Conservation (phyloP, 2,329 filamentous ascomycete genomes). For the Pseudohalonectria lignicola region DNA sequence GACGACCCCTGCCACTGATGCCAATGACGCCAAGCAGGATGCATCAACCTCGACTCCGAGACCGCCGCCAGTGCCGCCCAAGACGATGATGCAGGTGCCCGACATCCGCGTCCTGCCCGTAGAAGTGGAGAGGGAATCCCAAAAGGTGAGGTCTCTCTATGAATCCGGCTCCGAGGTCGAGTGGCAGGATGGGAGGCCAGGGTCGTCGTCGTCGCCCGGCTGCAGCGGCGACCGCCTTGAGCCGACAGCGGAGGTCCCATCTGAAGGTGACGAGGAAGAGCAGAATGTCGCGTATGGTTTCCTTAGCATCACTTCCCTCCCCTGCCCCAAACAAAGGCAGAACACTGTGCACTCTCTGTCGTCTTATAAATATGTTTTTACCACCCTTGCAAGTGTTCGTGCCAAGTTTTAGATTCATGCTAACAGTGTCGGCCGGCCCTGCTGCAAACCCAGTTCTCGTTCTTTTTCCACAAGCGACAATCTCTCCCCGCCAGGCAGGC, state of each 20-base stretch:
- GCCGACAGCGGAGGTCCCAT: slow-evolving; percentile 38
- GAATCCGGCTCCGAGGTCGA: slow-evolving; percentile 43
- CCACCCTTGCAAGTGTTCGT: too few relatives aligned
- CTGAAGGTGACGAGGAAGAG: slow-evolving; percentile 40
- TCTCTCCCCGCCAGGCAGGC: slow-evolving; percentile 13
- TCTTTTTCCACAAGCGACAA: slow-evolving; percentile 8
- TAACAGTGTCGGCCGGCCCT: too few relatives aligned
- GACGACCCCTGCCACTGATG: slow-evolving; percentile 3
- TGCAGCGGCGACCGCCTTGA: slow-evolving; percentile 35
- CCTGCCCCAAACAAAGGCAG: too few relatives aligned
- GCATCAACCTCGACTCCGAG: too few relatives aligned
- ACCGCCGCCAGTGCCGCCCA: slow-evolving; percentile 2
- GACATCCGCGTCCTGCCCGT: slow-evolving; percentile 41
- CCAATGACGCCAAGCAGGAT: too few relatives aligned
- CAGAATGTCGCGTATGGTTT: slow-evolving; percentile 47
- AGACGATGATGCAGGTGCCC: slow-evolving; percentile 20
- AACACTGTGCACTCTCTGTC: too few relatives aligned
- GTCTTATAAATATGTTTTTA: too few relatives aligned
- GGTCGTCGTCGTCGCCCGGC: slow-evolving; percentile 31
- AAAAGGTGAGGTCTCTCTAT: slow-evolving; percentile 59
- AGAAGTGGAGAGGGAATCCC: slow-evolving; percentile 51
- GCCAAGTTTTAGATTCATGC: too few relatives aligned
- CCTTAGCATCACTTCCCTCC: slow-evolving; percentile 25
- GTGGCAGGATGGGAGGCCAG: slow-evolving; percentile 39
- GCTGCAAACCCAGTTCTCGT: slow-evolving; percentile 6